Percentiles rank a stretch among this genome's conserved stretches.
Evolutionary conservation across 2,329 filamentous ascomycete genomes (phyloP).

Genomic region (Cladosporium sp.): DNA sequence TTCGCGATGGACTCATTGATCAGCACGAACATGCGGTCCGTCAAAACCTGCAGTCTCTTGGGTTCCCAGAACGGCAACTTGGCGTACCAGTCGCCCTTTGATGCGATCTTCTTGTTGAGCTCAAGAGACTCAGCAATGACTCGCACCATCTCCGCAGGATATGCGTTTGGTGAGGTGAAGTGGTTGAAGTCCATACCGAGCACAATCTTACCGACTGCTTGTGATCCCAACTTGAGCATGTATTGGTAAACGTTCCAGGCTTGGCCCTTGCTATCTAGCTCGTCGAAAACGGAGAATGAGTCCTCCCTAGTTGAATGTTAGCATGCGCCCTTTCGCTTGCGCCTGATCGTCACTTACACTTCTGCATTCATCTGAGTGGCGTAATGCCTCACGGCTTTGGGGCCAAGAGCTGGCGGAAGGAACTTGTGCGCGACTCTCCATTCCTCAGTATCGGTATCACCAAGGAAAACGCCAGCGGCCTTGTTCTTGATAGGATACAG

Average conservation of each 20-base stretch:
- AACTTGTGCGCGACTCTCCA: constrained; percentile 62
- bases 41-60: constrained; percentile 41
- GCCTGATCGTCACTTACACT: background rate
- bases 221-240: constrained; percentile 51
- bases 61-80: constrained; percentile 60
- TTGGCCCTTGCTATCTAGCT: constrained; percentile 49
- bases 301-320: constrained; percentile 37
- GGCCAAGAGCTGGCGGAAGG: constrained; percentile 58
- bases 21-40: constrained; percentile 41
- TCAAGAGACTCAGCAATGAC: constrained; percentile 53
- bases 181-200: constrained; percentile 50
- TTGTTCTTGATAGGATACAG: constrained; percentile 37
- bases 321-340: too few species aligned
- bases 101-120: constrained; percentile 61
- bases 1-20: constrained; percentile 29
- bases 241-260: constrained; percentile 53
- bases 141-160: constrained; percentile 45
- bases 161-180: constrained; percentile 53
- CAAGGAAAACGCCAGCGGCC: constrained; percentile 36
- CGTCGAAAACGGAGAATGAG: constrained; percentile 50
- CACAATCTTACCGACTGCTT: constrained; percentile 47
- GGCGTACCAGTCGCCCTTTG: constrained; percentile 58
- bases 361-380: constrained; percentile 54
- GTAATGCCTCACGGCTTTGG: constrained; percentile 63
- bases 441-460: constrained; percentile 54